Conservation (phyloP, 1,284 basidiomycete species). For the Cryptococcus jaspeensis region DNA sequence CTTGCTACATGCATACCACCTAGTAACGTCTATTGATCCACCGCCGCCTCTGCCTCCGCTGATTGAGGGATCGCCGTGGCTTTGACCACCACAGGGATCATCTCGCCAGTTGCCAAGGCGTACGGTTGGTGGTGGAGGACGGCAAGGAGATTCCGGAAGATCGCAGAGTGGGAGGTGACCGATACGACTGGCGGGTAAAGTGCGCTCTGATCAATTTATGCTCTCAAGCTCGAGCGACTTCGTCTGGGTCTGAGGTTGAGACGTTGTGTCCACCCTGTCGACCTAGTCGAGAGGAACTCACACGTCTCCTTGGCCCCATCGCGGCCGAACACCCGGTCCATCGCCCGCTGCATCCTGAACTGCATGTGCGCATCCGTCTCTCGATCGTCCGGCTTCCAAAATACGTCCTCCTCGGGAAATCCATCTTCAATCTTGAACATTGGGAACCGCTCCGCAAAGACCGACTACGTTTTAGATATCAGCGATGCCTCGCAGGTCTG, state of each 20-base stretch:
- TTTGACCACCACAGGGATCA: slow-evolving; percentile 50
- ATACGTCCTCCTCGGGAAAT: slow-evolving; percentile 68
- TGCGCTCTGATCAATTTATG: neutral
- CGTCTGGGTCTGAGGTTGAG: no score
- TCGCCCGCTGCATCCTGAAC: slow-evolving; percentile 58
- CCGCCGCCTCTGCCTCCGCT: neutral
- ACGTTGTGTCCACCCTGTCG: neutral
- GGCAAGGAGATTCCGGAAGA: slow-evolving; percentile 47
- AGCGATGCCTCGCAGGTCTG: no score
- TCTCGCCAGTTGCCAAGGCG: slow-evolving; percentile 48
- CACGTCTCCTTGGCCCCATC: slow-evolving; percentile 55
- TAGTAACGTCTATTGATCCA: no score
- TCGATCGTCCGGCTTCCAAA: slow-evolving; percentile 66
- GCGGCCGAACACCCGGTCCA: slow-evolving; percentile 64
- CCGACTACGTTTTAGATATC: slow-evolving; percentile 42
- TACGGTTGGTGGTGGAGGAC: slow-evolving; percentile 47
- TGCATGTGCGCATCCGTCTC: slow-evolving; percentile 64
- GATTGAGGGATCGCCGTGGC: slow-evolving; percentile 25
- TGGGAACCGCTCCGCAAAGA: slow-evolving; percentile 62
- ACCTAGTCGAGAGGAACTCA: slow-evolving; percentile 42
- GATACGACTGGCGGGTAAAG: slow-evolving; percentile 46
- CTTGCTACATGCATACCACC: no score
- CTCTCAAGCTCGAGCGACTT: neutral
- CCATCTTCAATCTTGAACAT: slow-evolving; percentile 63
- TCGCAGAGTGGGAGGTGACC: slow-evolving; percentile 54